Conservation (phyloP, 2,329 filamentous ascomycete species). For the Fusarium begoniae region DNA sequence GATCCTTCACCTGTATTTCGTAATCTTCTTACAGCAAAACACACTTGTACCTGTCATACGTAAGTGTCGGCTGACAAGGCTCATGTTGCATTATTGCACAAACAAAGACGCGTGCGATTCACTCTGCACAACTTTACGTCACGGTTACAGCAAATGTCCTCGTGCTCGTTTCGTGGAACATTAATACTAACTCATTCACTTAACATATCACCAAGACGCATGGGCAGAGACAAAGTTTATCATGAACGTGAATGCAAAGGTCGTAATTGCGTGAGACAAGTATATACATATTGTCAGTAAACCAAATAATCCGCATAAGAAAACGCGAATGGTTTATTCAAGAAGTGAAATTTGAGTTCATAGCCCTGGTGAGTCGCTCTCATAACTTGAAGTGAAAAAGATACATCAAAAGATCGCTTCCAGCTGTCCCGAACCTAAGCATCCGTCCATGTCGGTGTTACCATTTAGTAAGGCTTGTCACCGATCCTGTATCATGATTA, state of each 20-base stretch:
- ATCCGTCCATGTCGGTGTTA: background rate
- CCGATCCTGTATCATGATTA: slow-evolving; percentile 33
- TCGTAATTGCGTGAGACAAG: slow-evolving; percentile 9
- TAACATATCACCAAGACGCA: background rate
- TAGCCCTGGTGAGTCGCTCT: slow-evolving; percentile 26
- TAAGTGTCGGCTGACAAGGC: background rate
- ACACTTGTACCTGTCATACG: background rate
- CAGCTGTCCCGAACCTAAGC: slow-evolving; percentile 2
- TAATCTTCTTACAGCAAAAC: too few species aligned
- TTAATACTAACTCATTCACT: background rate
- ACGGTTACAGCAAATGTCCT: background rate
- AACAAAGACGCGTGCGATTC: background rate
- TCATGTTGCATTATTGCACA: background rate
- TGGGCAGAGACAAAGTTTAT: background rate
- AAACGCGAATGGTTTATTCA: slow-evolving; percentile 19
- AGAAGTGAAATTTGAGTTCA: slow-evolving; percentile 24
- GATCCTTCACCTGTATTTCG: too few species aligned
- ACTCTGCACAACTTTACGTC: background rate
- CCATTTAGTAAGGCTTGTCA: slow-evolving; percentile 32
- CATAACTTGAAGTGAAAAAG: slow-evolving; percentile 19
- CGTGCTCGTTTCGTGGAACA: background rate
- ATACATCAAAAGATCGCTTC: slow-evolving; percentile 27
- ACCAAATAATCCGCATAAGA: slow-evolving; percentile 17
- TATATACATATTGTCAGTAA: slow-evolving; percentile 16
- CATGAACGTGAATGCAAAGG: background rate